phyloP scores from a whole-genome alignment of 495 filamentous ascomycete species.

The Aspergillus mulundensis region DNA sequence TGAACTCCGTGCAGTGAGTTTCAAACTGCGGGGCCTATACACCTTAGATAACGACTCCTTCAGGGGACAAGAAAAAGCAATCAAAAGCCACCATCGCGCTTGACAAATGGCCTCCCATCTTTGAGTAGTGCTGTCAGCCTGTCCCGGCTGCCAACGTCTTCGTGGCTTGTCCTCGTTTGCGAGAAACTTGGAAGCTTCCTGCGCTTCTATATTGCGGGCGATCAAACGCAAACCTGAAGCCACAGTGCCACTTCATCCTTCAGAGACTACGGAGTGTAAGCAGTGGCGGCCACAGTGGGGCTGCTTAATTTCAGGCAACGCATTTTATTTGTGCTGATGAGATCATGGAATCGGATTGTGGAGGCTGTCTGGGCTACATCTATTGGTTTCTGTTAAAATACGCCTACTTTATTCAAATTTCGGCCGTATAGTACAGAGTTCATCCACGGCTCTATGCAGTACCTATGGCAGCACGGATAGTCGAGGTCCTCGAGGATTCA shows the following conservation, averaged over 20 bases:
- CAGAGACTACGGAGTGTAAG: neutral
- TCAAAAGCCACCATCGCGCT: neutral
- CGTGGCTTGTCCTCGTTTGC: neutral
- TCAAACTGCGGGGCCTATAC: neutral
- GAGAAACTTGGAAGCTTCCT: neutral
- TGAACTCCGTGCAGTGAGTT: neutral
- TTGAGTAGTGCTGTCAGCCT: neutral
- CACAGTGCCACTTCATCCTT: neutral
- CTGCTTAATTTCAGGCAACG: neutral
- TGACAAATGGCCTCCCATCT: neutral
- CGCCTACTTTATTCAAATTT: neutral
- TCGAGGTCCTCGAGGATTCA: too few relatives aligned
- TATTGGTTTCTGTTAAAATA: neutral
- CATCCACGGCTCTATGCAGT: neutral
- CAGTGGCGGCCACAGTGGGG: conserved; percentile 1
- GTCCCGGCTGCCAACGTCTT: neutral
- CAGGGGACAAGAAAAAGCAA: conserved; percentile 2
- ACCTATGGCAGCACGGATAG: too few relatives aligned
- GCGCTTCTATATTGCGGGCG: neutral
- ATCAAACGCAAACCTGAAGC: neutral
- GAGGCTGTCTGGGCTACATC: neutral
- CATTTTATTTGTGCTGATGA: neutral
- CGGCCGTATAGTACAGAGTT: neutral
- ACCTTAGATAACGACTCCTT: neutral
- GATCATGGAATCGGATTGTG: neutral